Evolutionary conservation across 495 filamentous ascomycete genomes (phyloP).

Genomic region (Penicillium verhagenii): DNA sequence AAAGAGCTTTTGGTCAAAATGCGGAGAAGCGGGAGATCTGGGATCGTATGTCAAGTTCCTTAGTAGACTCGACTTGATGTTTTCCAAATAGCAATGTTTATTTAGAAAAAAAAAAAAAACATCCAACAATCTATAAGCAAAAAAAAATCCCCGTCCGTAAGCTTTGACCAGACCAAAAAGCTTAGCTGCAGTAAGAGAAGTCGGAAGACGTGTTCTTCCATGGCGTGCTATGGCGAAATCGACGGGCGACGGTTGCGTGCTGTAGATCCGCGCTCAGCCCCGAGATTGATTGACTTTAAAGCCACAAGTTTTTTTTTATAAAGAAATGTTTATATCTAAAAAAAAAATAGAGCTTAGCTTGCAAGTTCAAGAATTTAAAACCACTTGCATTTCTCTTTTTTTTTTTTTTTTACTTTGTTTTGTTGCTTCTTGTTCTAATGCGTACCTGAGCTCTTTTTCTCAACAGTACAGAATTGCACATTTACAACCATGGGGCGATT

Average conservation of each 20-base stretch:
- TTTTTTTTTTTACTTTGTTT: neutral
- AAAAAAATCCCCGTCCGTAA: neutral
- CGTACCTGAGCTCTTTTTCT: neutral
- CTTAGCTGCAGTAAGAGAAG: neutral
- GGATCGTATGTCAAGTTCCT: neutral
- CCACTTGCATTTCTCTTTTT: too few species aligned
- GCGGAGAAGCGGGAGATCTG: slow-evolving; percentile 3
- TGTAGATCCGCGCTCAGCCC: slow-evolving; percentile 1
- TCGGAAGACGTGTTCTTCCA: neutral
- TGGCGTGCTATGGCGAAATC: slow-evolving; percentile 33
- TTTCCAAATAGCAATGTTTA: too few species aligned
- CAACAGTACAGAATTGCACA: too few species aligned
- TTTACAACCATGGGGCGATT: slow-evolving; percentile 18
- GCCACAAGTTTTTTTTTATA: slow-evolving; percentile 1
- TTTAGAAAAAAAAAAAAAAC: too few species aligned
- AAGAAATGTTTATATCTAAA: too few species aligned
- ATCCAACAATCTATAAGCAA: too few species aligned
- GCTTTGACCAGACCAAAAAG: neutral
- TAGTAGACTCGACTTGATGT: too few species aligned
- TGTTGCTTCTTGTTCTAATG: neutral
- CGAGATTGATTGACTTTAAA: neutral
- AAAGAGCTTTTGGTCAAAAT: neutral
- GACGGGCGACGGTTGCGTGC: slow-evolving; percentile 23
- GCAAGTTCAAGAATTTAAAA: neutral
- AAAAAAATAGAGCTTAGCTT: neutral